Percentiles rank a stretch among this genome's conserved stretches.
Conservation (phyloP, 2,329 filamentous ascomycete genomes). For the Neobulgaria alba region DNA sequence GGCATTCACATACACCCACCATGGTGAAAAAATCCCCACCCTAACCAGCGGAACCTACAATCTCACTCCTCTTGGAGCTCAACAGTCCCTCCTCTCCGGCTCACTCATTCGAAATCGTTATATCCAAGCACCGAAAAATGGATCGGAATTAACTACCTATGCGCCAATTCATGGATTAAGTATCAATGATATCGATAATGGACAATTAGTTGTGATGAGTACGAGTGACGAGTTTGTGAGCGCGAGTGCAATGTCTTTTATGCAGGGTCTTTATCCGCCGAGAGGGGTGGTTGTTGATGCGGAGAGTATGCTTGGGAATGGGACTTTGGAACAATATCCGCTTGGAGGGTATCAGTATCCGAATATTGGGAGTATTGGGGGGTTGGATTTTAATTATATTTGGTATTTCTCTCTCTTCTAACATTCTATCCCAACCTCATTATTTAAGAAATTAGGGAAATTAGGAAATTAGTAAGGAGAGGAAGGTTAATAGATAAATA, state of each 20-base stretch:
- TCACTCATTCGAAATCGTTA: constrained; percentile 42
- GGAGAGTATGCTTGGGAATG: constrained; percentile 47
- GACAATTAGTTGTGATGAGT: constrained; percentile 36
- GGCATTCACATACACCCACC: constrained; percentile 26
- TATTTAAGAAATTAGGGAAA: too few species aligned
- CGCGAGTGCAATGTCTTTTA: constrained; percentile 64
- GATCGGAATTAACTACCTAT: constrained; percentile 23
- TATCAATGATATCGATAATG: constrained; percentile 39
- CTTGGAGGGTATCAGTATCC: constrained; percentile 77
- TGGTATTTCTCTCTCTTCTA: constrained; percentile 39
- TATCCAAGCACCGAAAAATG: constrained; percentile 26
- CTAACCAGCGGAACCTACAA: constrained; percentile 23
- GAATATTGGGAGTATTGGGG: constrained; percentile 47
- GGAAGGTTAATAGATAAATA: too few species aligned
- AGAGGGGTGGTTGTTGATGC: constrained; percentile 15
- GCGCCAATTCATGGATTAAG: constrained; percentile 36
- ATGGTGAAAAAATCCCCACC: constrained; percentile 46
- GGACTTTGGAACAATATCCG: constrained; percentile 53
- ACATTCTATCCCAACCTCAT: too few species aligned
- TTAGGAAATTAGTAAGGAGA: neutral
- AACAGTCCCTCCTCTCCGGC: constrained; percentile 43
- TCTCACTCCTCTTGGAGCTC: constrained; percentile 45
- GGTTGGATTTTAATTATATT: constrained; percentile 36
- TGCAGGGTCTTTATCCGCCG: constrained; percentile 81
- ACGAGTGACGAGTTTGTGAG: constrained; percentile 42